These are phyloP conservation scores for Rhizoclosmatium globosum DNA, from an alignment of 192 early-diverging fungal species.

Conservation along the genomic window DNA sequence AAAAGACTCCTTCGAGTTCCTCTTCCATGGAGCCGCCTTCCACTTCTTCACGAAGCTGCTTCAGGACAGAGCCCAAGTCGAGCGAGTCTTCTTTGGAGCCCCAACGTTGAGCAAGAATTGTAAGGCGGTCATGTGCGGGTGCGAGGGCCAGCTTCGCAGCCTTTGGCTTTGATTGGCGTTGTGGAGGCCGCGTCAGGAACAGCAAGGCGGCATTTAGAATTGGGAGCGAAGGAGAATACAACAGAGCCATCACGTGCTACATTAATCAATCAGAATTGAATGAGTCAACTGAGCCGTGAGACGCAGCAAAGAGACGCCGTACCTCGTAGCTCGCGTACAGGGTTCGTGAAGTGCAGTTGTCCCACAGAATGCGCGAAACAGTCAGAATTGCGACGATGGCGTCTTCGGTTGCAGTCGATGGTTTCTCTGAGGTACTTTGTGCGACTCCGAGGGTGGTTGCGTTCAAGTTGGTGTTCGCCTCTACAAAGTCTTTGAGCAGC, in stretches of 20 bases:
- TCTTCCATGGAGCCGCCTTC: background rate
- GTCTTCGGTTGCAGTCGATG: slow-evolving; percentile 42
- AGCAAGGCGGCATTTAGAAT: slow-evolving; percentile 80
- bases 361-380: slow-evolving; percentile 85
- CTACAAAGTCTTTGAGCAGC: slow-evolving; percentile 66
- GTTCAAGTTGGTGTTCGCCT: slow-evolving; percentile 2
- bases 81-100: slow-evolving; percentile 59
- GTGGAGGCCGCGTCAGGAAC: slow-evolving; percentile 86
- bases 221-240: slow-evolving; percentile 83
- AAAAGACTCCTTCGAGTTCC: slow-evolving; percentile 8
- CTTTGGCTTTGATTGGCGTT: slow-evolving; percentile 87
- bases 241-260: slow-evolving; percentile 57
- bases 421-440: background rate
- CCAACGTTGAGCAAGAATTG: slow-evolving; percentile 71
- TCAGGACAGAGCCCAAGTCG: slow-evolving; percentile 56
- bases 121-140: slow-evolving; percentile 63
- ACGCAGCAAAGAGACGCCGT: slow-evolving; percentile 39
- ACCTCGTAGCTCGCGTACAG: slow-evolving; percentile 94
- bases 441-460: background rate
- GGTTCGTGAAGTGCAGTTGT: slow-evolving; percentile 94
- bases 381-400: slow-evolving; percentile 72
- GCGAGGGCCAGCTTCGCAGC: slow-evolving; percentile 51
- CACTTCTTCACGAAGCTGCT: background rate
- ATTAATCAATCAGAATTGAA: background rate
- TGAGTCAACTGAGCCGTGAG: slow-evolving; percentile 1